Conservation (phyloP, 2,329 filamentous ascomycete species). For the Emericellopsis atlantica region DNA sequence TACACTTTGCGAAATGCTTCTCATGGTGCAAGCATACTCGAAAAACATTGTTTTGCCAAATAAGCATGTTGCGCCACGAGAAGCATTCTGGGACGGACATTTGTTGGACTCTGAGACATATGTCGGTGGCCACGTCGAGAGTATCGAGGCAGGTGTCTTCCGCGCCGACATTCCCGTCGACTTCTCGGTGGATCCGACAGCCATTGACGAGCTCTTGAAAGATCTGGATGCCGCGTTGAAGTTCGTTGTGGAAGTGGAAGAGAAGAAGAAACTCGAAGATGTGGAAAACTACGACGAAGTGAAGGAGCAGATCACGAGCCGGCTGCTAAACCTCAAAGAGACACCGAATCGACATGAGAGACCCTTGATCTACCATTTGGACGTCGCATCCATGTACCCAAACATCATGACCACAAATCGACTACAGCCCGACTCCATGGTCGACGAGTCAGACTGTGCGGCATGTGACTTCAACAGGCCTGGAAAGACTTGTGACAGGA, state of each 20-base stretch:
- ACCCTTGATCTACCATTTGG: slow-evolving; percentile 92
- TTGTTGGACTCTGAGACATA: slow-evolving; percentile 95
- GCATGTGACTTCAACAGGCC: slow-evolving; percentile 97
- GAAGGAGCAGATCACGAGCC: slow-evolving; percentile 66
- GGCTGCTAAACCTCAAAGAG: slow-evolving; percentile 59
- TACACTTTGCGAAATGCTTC: slow-evolving; percentile 96
- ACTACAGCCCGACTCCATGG: slow-evolving; percentile 97
- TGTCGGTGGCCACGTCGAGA: slow-evolving; percentile 95
- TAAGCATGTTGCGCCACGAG: slow-evolving; percentile 83
- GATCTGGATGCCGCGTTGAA: slow-evolving; percentile 83
- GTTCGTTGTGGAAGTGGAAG: slow-evolving; percentile 77
- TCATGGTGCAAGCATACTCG: slow-evolving; percentile 97
- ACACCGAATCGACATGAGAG: slow-evolving; percentile 76
- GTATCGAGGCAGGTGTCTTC: slow-evolving; percentile 97
- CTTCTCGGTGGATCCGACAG: slow-evolving; percentile 78
- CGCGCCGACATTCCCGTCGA: slow-evolving; percentile 90
- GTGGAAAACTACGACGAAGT: slow-evolving; percentile 75
- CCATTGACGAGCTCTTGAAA: slow-evolving; percentile 75
- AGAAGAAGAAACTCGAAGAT: slow-evolving; percentile 70
- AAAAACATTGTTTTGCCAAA: slow-evolving; percentile 89
- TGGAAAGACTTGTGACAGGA: slow-evolving; percentile 90
- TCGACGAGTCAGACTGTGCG: slow-evolving; percentile 87
- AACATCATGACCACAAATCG: slow-evolving; percentile 99
- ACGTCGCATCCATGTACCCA: slow-evolving; percentile 98
- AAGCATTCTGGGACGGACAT: slow-evolving; percentile 95